Conservation (phyloP, 2,329 filamentous ascomycete species). For the Botrytis paeoniae region DNA sequence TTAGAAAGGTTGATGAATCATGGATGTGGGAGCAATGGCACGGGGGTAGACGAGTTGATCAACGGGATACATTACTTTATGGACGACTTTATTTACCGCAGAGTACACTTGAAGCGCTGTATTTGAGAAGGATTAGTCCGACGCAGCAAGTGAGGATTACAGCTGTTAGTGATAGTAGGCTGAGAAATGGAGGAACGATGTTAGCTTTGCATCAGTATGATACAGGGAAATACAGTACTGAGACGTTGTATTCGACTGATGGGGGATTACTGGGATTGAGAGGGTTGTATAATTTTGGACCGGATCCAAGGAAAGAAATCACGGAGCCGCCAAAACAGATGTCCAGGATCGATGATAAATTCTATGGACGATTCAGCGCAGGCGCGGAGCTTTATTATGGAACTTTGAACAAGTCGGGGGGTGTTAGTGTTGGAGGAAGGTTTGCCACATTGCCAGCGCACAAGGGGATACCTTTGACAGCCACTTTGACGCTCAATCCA, state of each 20-base stretch:
- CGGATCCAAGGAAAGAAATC: slow-evolving; percentile 30
- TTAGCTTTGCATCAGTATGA: slow-evolving; percentile 77
- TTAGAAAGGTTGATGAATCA: slow-evolving; percentile 50
- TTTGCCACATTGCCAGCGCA: slow-evolving; percentile 83
- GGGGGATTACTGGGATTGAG: slow-evolving; percentile 83
- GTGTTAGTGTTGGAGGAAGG: slow-evolving; percentile 81
- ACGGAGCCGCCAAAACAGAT: slow-evolving; percentile 24
- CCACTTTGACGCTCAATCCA: slow-evolving; percentile 89
- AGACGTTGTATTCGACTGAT: slow-evolving; percentile 89
- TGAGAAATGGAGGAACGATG: slow-evolving; percentile 74
- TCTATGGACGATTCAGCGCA: slow-evolving; percentile 80
- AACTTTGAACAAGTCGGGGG: slow-evolving; percentile 87
- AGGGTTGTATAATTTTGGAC: slow-evolving; percentile 90
- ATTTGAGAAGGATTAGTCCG: slow-evolving; percentile 74
- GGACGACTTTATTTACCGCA: slow-evolving; percentile 78
- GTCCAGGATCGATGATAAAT: slow-evolving; percentile 49
- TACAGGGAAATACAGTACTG: slow-evolving; percentile 79
- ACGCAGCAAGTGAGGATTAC: slow-evolving; percentile 77
- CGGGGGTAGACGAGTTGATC: slow-evolving; percentile 47
- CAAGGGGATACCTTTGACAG: slow-evolving; percentile 84
- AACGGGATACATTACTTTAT: slow-evolving; percentile 63
- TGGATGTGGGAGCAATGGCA: slow-evolving; percentile 55
- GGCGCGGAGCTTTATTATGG: slow-evolving; percentile 96
- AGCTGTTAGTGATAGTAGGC: slow-evolving; percentile 67
- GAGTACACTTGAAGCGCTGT: slow-evolving; percentile 81